Conservation (phyloP, 352 stramenopile genomes). For the Pythium brachiatum region DNA sequence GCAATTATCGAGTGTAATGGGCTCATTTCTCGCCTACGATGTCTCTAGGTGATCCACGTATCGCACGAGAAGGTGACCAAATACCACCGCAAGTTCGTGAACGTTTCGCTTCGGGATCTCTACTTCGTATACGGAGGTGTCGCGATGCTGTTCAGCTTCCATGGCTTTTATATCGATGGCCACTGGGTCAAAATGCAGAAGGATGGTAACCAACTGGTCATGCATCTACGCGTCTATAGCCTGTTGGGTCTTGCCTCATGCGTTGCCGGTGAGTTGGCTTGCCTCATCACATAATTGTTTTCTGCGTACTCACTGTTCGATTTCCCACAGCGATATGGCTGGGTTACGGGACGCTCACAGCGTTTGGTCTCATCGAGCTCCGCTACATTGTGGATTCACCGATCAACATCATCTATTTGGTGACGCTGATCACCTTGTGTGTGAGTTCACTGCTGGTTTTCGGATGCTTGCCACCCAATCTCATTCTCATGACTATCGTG, state of each 20-base stretch:
- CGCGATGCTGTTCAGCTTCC: constrained; percentile 46
- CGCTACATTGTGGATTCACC: constrained; percentile 47
- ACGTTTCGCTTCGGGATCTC: constrained; percentile 47
- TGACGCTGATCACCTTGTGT: constrained; percentile 49
- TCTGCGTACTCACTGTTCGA: neutral
- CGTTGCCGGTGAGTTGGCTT: constrained; percentile 32
- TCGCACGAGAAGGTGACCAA: constrained; percentile 49
- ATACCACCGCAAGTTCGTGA: constrained; percentile 33
- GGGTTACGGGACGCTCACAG: constrained; percentile 43
- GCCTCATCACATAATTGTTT: neutral
- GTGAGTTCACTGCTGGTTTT: constrained; percentile 30
- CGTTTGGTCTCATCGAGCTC: constrained; percentile 63
- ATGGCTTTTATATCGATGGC: constrained; percentile 70
- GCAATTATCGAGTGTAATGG: neutral
- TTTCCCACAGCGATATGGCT: constrained; percentile 57
- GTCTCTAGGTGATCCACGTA: constrained; percentile 40
- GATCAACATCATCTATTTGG: constrained; percentile 64
- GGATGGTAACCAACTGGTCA: constrained; percentile 62
- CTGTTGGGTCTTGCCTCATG: constrained; percentile 49
- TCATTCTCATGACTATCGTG: neutral
- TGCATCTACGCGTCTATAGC: constrained; percentile 70
- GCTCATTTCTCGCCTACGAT: neutral
- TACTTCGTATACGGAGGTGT: constrained; percentile 65
- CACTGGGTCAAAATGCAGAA: constrained; percentile 53
- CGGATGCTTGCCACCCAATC: neutral